These are phyloP conservation scores for Ramaria rubella DNA, from an alignment of 768 basidiomycete species.

Conservation along the genomic window DNA sequence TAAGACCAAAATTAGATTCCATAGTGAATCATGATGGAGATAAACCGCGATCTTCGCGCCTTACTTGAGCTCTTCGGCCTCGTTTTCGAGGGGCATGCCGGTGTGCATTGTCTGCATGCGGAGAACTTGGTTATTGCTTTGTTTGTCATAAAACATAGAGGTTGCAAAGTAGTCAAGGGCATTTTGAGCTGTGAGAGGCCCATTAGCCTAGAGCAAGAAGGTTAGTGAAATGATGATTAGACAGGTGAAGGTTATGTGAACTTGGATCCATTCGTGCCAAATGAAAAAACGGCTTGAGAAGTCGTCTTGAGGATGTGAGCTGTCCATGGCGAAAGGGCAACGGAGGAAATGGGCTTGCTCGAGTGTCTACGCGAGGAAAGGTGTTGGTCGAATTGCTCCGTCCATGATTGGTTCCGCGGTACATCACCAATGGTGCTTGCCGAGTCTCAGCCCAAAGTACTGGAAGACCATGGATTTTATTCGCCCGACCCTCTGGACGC, in stretches of 20 bases:
- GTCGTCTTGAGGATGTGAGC: constrained; percentile 72
- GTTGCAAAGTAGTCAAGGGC: constrained; percentile 87
- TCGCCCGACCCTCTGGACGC: constrained; percentile 8
- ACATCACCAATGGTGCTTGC: not conserved
- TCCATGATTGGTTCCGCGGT: not conserved
- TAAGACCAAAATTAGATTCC: constrained; percentile 22
- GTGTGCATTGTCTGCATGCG: constrained; percentile 93
- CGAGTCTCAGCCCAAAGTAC: not conserved
- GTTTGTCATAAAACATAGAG: constrained; percentile 92
- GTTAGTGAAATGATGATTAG: not conserved
- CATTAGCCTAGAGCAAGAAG: constrained; percentile 49
- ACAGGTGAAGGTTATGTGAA: constrained; percentile 17
- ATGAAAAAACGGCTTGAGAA: constrained; percentile 80
- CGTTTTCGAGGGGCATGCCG: constrained; percentile 67
- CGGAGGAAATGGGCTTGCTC: not conserved
- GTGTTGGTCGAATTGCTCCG: not conserved
- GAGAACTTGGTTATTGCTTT: constrained; percentile 86
- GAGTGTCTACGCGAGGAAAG: not conserved
- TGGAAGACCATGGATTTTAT: not conserved
- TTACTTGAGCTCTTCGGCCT: constrained; percentile 81
- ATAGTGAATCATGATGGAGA: not conserved
- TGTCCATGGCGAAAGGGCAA: constrained; percentile 42
- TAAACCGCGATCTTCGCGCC: constrained; percentile 17
- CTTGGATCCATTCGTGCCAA: constrained; percentile 89
- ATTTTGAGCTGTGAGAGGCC: constrained; percentile 66